phyloP scores from a whole-genome alignment of 495 filamentous ascomycete species.

The Trichoderma gamsii region DNA sequence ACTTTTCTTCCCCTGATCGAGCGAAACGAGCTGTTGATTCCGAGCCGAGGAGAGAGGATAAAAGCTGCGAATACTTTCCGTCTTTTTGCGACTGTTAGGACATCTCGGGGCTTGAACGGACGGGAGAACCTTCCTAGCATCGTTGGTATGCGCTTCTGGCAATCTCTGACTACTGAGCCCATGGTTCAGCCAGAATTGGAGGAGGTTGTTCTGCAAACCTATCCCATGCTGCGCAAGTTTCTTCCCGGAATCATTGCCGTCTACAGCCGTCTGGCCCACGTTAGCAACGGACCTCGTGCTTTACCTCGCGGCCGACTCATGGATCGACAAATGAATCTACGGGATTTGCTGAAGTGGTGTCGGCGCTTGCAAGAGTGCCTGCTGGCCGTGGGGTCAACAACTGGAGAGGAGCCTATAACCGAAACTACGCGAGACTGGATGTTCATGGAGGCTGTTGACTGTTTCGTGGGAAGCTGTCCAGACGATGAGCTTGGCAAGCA shows the following conservation, averaged over 20 bases:
- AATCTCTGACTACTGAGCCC: slow-evolving; percentile 59
- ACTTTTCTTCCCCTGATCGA: slow-evolving; percentile 87
- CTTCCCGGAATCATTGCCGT: slow-evolving; percentile 66
- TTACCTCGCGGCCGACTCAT: slow-evolving; percentile 49
- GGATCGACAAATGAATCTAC: slow-evolving; percentile 58
- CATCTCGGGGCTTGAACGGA: slow-evolving; percentile 62
- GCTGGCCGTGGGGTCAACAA: slow-evolving; percentile 53
- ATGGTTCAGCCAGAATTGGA: slow-evolving; percentile 64
- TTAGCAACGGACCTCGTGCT: slow-evolving; percentile 46
- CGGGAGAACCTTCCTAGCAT: slow-evolving; percentile 53
- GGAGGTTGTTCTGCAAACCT: slow-evolving; percentile 62
- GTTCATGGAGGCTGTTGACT: slow-evolving; percentile 84
- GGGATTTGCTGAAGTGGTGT: slow-evolving; percentile 89
- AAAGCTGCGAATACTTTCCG: slow-evolving; percentile 77
- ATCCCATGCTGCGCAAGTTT: slow-evolving; percentile 63
- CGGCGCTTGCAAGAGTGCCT: slow-evolving; percentile 60
- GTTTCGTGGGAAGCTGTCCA: slow-evolving; percentile 76
- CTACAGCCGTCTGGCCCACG: slow-evolving; percentile 58
- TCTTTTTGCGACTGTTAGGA: slow-evolving; percentile 86
- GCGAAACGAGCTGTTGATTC: slow-evolving; percentile 75
- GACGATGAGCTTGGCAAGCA: slow-evolving; percentile 52
- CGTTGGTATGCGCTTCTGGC: slow-evolving; percentile 82
- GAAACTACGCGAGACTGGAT: slow-evolving; percentile 73
- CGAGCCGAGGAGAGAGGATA: slow-evolving; percentile 77
- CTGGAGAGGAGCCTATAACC: slow-evolving; percentile 65